Evolutionary conservation across 2,329 filamentous ascomycete genomes (phyloP), one percentile per base, ranked within the genome.

Genomic region (Pezicula neosporulosa): DNA sequence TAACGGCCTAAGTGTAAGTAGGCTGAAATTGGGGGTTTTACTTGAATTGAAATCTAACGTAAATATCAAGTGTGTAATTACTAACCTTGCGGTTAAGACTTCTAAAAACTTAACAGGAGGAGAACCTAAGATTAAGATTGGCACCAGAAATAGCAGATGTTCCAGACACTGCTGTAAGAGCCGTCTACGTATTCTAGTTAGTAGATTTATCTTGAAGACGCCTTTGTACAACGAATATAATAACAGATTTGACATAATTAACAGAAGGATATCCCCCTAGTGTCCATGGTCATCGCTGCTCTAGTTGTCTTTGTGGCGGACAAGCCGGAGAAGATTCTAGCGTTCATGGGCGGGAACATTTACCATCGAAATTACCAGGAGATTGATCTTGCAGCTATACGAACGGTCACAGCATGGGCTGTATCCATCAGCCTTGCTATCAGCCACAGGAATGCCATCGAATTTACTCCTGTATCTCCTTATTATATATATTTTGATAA

Each of bases 401-500:
- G 67, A n/a, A 68, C 66, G 5, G 57, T 72, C 21, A 66, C 65
- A 1, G 67, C 67, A 21, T 55, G 66, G 8, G 66, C 67, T 27
- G 60, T 64, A n/a, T 63, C 68, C 5, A 65, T 65, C n/a, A 66
- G 68, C 1, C 61, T 71, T 18, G 63, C 65, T 10, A 68, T 71
- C 63, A 68, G 72, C 52, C 71, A 74, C 54, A 65, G 68, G 30
- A 65, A 66, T 45, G 64, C 63, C n/a, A 61, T 58, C 12, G 50
- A 62, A 5, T 71, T 75, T 57, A 66, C 61, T 13, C 58, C 61
- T 0, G 65, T 71, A 1, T 59, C 66, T 7, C 44, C 60, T 0
- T 56, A 66, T 5, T 61, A 54, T 2, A 64, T 62, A 0, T 72
- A 71, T 49, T 63, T 72, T 12, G 70, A 73, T 18, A 78, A 78